Conservation (phyloP, 2,329 filamentous ascomycete species). For the Diaporthe humulicola region DNA sequence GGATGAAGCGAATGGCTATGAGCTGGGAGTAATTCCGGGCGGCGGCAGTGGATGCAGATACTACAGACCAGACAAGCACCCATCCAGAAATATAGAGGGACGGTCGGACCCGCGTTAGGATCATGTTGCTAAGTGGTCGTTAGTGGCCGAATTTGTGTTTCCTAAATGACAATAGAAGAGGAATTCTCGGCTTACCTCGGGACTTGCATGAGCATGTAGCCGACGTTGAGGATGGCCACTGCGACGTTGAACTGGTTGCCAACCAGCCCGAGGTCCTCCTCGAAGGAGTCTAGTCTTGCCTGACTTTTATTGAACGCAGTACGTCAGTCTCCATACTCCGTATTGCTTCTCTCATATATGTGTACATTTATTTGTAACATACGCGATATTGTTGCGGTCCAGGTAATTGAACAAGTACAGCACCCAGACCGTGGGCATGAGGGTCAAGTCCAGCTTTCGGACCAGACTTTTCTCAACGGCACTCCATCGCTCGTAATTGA, state of each 20-base stretch:
- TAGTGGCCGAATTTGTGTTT: constrained; percentile 39
- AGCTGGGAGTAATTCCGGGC: constrained; percentile 56
- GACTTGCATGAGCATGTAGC: constrained; percentile 61
- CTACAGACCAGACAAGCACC: constrained; percentile 57
- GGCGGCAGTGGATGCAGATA: constrained; percentile 54
- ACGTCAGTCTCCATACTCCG: constrained; percentile 40
- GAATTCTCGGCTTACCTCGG: constrained; percentile 44
- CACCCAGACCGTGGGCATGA: constrained; percentile 55
- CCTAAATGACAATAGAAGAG: constrained; percentile 41
- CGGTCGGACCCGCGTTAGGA: constrained; percentile 54
- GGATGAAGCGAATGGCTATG: constrained; percentile 56
- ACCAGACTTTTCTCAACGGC: constrained; percentile 53
- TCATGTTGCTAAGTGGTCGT: constrained; percentile 54
- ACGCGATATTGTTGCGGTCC: constrained; percentile 10
- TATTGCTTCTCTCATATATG: too few species aligned
- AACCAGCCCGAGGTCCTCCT: not conserved
- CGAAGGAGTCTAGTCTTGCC: constrained; percentile 21
- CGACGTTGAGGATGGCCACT: constrained; percentile 24
- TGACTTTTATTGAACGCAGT: constrained; percentile 44
- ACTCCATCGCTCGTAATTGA: constrained; percentile 27
- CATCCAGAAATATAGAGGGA: constrained; percentile 48
- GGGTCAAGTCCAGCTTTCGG: constrained; percentile 52
- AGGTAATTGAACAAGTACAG: constrained; percentile 51
- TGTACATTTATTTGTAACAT: not conserved
- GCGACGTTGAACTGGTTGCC: constrained; percentile 28